Evolutionary conservation across 352 stramenopile genomes (phyloP).

Genomic region (Phytopythium vexans): DNA sequence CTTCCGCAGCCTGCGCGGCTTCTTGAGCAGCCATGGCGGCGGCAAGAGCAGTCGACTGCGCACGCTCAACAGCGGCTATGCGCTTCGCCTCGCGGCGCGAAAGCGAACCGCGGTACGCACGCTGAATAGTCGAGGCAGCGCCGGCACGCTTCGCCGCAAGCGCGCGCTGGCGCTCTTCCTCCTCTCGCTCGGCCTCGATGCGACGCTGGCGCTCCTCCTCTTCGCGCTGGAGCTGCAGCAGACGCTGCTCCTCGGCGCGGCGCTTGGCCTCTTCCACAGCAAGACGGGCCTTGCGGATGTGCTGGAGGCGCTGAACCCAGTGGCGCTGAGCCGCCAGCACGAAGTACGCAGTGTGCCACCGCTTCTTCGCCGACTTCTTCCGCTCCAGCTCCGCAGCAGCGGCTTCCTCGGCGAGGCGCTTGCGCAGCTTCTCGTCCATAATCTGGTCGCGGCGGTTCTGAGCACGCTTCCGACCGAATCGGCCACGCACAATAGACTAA

Average conservation of each 20-base stretch:
- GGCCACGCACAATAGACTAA: constrained; percentile 70
- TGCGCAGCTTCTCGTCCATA: constrained; percentile 75
- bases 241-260: constrained; percentile 64
- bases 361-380: constrained; percentile 78
- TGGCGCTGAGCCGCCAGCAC: constrained; percentile 70
- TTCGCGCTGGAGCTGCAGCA: constrained; percentile 52
- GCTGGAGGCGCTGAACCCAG: constrained; percentile 74
- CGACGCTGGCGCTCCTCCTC: constrained; percentile 67
- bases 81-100: constrained; percentile 71
- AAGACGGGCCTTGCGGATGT: constrained; percentile 77
- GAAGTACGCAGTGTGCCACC: constrained; percentile 73
- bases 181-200: constrained; percentile 56
- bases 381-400: constrained; percentile 53
- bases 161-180: constrained; percentile 59
- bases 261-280: constrained; percentile 77
- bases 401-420: constrained; percentile 73
- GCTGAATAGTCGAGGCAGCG: constrained; percentile 67
- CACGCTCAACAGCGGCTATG: constrained; percentile 57
- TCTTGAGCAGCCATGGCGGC: constrained; percentile 74
- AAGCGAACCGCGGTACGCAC: constrained; percentile 60
- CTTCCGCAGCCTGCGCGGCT: constrained; percentile 66
- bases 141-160: constrained; percentile 49
- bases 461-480: constrained; percentile 73
- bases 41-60: constrained; percentile 67
- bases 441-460: constrained; percentile 59